These are phyloP conservation scores for Pleurotus ostreatus DNA, from an alignment of 768 basidiomycete genomes.

Conservation along the genomic window DNA sequence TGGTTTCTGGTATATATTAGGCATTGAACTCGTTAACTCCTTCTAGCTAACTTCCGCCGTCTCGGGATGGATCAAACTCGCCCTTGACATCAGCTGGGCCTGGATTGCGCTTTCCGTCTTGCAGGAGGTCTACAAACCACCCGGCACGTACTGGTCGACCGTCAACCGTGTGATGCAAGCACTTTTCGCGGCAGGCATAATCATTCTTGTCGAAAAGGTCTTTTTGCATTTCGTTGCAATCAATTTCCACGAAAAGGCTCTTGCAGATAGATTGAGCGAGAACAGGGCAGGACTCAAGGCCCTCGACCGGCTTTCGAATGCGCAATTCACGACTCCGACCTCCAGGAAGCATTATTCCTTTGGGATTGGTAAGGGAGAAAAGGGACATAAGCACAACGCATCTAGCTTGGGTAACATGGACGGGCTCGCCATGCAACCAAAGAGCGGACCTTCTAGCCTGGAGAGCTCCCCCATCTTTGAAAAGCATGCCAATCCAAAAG, in stretches of 20 bases:
- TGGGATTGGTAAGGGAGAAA: conserved; percentile 22
- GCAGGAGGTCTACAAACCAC: conserved; percentile 51
- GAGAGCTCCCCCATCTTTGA: conserved; percentile 12
- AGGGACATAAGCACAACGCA: conserved; percentile 38
- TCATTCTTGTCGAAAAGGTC: conserved; percentile 44
- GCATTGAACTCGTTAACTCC: background rate
- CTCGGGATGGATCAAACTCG: conserved; percentile 66
- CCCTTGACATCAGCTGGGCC: conserved; percentile 62
- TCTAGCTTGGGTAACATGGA: conserved; percentile 35
- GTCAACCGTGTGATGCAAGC: conserved; percentile 74
- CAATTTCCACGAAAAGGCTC: conserved; percentile 73
- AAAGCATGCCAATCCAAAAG: conserved; percentile 15
- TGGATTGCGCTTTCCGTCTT: conserved; percentile 74
- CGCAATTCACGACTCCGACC: conserved; percentile 32
- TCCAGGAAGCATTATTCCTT: conserved; percentile 34
- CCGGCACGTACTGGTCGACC: conserved; percentile 62
- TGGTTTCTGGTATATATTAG: background rate
- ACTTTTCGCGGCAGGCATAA: conserved; percentile 39
- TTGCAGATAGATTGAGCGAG: conserved; percentile 68
- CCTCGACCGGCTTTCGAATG: conserved; percentile 68
- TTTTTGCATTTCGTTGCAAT: conserved; percentile 76
- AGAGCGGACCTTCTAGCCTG: conserved; percentile 13
- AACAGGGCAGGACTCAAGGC: conserved; percentile 68
- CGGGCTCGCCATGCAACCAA: conserved; percentile 16
- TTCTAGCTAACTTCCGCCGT: conserved; percentile 63